These are phyloP conservation scores for Myriosclerotinia duriaeana DNA, from an alignment of 2,329 filamentous ascomycete species.

Conservation along the genomic window DNA sequence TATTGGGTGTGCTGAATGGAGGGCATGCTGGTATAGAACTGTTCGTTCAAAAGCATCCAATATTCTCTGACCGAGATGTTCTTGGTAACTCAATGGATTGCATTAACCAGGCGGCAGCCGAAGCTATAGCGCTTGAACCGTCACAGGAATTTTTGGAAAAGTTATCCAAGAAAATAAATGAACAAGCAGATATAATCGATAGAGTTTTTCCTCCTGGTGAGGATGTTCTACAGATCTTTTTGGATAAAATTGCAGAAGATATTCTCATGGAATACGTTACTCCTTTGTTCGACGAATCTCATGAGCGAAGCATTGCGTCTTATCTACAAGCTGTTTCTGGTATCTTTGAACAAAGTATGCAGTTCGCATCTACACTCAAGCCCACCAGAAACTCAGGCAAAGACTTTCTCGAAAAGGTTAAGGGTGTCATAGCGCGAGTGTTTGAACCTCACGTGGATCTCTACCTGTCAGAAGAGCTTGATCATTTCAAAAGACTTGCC, in stretches of 20 bases:
- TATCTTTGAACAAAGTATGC: constrained; percentile 80
- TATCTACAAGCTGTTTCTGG: constrained; percentile 87
- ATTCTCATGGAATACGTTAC: constrained; percentile 82
- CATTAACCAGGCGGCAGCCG: constrained; percentile 64
- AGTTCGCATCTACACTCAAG: constrained; percentile 70
- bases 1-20: constrained; percentile 79
- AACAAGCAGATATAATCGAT: constrained; percentile 77
- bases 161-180: constrained; percentile 73
- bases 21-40: constrained; percentile 75
- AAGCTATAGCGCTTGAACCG: constrained; percentile 74
- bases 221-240: constrained; percentile 72
- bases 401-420: constrained; percentile 63
- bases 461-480: constrained; percentile 88
- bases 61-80: constrained; percentile 72
- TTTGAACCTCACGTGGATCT: constrained; percentile 94
- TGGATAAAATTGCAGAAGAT: constrained; percentile 81
- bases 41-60: constrained; percentile 84
- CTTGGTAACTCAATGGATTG: constrained; percentile 78
- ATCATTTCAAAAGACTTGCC: constrained; percentile 75
- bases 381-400: constrained; percentile 62
- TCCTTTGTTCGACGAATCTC: constrained; percentile 81
- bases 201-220: constrained; percentile 73
- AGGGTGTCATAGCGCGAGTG: constrained; percentile 65
- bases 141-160: constrained; percentile 78
- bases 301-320: constrained; percentile 68